Base-by-base conservation (phyloP, 78 protist species). In the Pigoraptor vietnamica region DNA sequence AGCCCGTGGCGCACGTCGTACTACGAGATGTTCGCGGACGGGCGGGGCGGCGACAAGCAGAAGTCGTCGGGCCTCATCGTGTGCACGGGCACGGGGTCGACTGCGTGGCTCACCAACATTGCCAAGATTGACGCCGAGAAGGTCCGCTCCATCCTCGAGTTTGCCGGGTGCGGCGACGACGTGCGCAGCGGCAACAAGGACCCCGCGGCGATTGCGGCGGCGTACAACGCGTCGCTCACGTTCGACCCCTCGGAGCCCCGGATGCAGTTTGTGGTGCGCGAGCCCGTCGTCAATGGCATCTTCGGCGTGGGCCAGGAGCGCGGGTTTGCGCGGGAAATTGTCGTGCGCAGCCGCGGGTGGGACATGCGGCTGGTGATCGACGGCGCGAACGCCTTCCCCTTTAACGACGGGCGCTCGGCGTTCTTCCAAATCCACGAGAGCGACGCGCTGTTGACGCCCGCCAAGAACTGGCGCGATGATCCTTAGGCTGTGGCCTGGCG, bases 251-350 rank as follows among this genome's bases (percentile, higher is more conserved):
- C 37, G 36, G 89, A 86, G 29, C 89, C 89, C 37, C 89, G 37
- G 1, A 23, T 86, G 39, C 34, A 86, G 39, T 86, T 37, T 37
- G 37, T 21, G 24, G 89, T 86, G 55, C 37, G 89, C 55, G 89
- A 86, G 89, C 89, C 89, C 23, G 14, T 86, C 1, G 39, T 14
- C 89, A 86, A 86, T 23, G 89, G 89, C 89, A 86, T 86, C 89
- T 86, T 86, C 89, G 29, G 32, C 24, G 89, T 86, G 55, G 14
- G 39, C 1, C 37, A 37, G 10, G 37, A 23, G 32, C 89, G 89
- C 39, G 89, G 89, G 37, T 86, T 86, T 86, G 89, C 89, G 23
- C 1, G 14, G 39, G 38, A 23, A 14, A 23, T 86, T 10, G 10
- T 21, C 55, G 39, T 86, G 39, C 89, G 89, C 34, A 34, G 39